A percentile compares a stretch with the other conserved stretches of the same genome.
Conservation (phyloP, 169 alveolate genomes). For the Eimeria maxima region DNA sequence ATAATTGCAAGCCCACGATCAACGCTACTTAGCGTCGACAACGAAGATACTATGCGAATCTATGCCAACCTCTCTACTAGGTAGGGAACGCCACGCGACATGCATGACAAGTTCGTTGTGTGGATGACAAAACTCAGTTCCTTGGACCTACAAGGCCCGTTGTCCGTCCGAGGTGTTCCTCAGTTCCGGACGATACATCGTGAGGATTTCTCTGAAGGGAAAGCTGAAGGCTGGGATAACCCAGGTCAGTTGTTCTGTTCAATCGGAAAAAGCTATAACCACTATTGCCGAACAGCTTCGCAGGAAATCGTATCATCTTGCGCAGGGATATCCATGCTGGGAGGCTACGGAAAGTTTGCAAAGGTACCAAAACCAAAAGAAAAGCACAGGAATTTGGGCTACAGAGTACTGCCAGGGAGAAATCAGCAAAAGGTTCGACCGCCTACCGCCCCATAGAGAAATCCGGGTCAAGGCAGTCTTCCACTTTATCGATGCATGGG, state of each 20-base stretch:
- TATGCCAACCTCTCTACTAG: conserved; percentile 58
- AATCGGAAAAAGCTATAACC: background rate
- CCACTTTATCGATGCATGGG: conserved; percentile 91
- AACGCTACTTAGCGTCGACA: conserved; percentile 62
- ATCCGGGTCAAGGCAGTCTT: conserved; percentile 88
- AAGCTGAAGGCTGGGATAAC: conserved; percentile 85
- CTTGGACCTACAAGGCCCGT: conserved; percentile 77
- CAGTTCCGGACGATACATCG: conserved; percentile 81
- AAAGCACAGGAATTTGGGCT: background rate
- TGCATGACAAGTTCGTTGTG: background rate
- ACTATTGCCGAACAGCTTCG: conserved; percentile 59
- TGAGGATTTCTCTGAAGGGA: conserved; percentile 80
- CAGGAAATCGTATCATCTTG: conserved; percentile 76
- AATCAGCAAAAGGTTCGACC: conserved; percentile 85
- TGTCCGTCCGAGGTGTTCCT: conserved; percentile 76
- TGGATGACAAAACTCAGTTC: conserved; percentile 19
- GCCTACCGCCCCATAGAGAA: conserved; percentile 87
- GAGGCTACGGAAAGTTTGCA: conserved; percentile 85
- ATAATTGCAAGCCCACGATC: conserved; percentile 52
- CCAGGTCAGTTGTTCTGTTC: conserved; percentile 32
- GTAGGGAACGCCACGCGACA: background rate
- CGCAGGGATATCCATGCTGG: conserved; percentile 85
- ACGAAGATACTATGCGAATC: conserved; percentile 75
- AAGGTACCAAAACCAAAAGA: conserved; percentile 43
- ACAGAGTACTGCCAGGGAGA: conserved; percentile 84